Evolutionary conservation across 2,329 filamentous ascomycete genomes (phyloP), one percentile per base, ranked within the genome.

Genomic region (Ophiostoma sp.): DNA sequence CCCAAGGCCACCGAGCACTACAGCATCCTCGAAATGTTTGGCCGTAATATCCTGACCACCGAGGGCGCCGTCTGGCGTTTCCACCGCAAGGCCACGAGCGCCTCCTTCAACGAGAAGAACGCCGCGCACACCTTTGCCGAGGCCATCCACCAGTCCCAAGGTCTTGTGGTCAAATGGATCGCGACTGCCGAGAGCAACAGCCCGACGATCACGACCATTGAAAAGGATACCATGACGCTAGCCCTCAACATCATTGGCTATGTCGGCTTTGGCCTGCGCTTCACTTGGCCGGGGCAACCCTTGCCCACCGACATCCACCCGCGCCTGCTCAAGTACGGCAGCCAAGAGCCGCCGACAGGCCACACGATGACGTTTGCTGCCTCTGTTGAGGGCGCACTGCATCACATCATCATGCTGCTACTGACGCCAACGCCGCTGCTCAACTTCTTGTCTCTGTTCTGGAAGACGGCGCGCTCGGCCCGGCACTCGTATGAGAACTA

Each of bases 61-160:
- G 92, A 95, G 80, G 92, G 92, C 0, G 79, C 84, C 0, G 81
- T 87, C 36, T 95, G 92, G 93, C 89, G 90, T 42, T 86, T 88
- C 81, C 92, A 95, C 80, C 88, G 92, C 75, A 93, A 92, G 81
- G 87, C 90, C 59, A 91, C 90, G 0, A 88, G 90, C 36, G 89
- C 92, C 0, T 89, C 89, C 3, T 95, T 95, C 81, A 93, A 91
- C 73, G 93, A 95, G 82, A 90, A 87, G 82, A 95, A 93, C 80
- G 91, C 93, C 73, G 84, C 85, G 28, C 79, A 90, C 45, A 90
- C 91, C 7, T 92, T 90, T 81, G 81, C 81, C 55, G 90, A 92
- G 80, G 85, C 87, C 25, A 82, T 91, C 72, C 82, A 84, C 73
- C 92, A 95, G 82, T 87, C 91, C 0, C 82, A 87, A 75, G 85